These are phyloP conservation scores for Chrysopogon serrulatus DNA, from an alignment of 176 grass and related monocot species.

Conservation along the genomic window DNA sequence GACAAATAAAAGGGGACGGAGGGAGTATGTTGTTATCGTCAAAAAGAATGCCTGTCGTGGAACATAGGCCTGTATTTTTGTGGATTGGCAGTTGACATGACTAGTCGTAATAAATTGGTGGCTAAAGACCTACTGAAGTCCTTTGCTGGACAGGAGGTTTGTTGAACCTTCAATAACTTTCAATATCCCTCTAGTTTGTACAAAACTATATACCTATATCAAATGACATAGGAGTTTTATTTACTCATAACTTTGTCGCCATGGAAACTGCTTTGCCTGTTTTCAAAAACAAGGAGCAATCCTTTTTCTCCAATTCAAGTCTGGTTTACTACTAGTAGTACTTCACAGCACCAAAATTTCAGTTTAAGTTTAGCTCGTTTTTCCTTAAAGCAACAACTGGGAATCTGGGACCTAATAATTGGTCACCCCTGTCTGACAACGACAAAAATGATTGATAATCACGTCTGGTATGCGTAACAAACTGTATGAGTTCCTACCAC, in stretches of 20 bases:
- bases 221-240: not conserved
- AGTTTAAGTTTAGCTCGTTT: not conserved
- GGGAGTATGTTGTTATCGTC: not conserved
- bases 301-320: conserved; percentile 6
- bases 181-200: not conserved
- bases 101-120: not conserved
- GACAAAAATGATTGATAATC: conserved; percentile 21
- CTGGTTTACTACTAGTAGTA: not conserved
- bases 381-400: conserved; percentile 24
- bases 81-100: not conserved
- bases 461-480: not conserved
- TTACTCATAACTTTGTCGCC: not conserved
- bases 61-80: conserved; percentile 1
- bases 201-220: not conserved
- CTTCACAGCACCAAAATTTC: not conserved
- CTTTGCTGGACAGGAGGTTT: not conserved
- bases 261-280: not conserved
- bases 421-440: not conserved
- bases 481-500: not conserved
- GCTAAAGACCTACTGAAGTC: not conserved
- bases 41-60: not conserved
- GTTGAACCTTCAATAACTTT: not conserved
- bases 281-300: not conserved
- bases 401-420: not conserved
- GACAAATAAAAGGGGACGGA: too few species aligned